phyloP scores from a whole-genome alignment of 2,329 filamentous ascomycete species.

The Fusarium xylarioides region DNA sequence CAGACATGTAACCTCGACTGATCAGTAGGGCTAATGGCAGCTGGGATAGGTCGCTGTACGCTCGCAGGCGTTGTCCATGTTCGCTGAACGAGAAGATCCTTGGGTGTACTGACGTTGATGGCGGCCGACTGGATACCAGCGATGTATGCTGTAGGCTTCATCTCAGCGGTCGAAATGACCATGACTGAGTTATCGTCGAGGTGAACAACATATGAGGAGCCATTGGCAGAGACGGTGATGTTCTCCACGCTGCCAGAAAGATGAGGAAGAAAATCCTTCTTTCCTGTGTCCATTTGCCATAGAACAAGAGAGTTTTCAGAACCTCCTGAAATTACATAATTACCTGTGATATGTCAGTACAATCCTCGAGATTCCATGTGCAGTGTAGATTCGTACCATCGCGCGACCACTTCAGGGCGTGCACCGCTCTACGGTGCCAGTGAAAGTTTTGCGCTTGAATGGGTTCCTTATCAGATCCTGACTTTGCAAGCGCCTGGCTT shows the following conservation, averaged over 20 bases:
- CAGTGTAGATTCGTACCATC: constrained; percentile 70
- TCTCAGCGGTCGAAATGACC: constrained; percentile 87
- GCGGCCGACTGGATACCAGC: constrained; percentile 79
- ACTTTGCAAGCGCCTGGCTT: constrained; percentile 57
- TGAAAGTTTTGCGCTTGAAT: constrained; percentile 75
- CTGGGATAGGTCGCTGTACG: constrained; percentile 63
- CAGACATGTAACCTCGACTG: constrained; percentile 73
- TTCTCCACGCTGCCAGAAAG: constrained; percentile 85
- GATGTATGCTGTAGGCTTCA: constrained; percentile 84
- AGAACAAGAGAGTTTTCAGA: constrained; percentile 88
- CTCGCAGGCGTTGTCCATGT: constrained; percentile 57
- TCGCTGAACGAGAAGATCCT: constrained; percentile 63
- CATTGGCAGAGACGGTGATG: constrained; percentile 80
- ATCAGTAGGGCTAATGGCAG: constrained; percentile 68
- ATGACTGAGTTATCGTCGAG: constrained; percentile 93
- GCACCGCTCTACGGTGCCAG: constrained; percentile 89
- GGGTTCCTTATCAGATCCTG: constrained; percentile 56
- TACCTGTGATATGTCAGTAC: constrained; percentile 64
- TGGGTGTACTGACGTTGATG: constrained; percentile 59
- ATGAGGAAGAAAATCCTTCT: constrained; percentile 87
- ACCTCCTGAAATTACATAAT: constrained; percentile 94
- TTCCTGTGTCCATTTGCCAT: constrained; percentile 91
- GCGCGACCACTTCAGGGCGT: constrained; percentile 87
- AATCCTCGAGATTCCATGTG: neutral
- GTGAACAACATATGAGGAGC: constrained; percentile 83